Conservation (phyloP, 192 early-diverging fungal genomes). For the Rhizophlyctis rosea region DNA sequence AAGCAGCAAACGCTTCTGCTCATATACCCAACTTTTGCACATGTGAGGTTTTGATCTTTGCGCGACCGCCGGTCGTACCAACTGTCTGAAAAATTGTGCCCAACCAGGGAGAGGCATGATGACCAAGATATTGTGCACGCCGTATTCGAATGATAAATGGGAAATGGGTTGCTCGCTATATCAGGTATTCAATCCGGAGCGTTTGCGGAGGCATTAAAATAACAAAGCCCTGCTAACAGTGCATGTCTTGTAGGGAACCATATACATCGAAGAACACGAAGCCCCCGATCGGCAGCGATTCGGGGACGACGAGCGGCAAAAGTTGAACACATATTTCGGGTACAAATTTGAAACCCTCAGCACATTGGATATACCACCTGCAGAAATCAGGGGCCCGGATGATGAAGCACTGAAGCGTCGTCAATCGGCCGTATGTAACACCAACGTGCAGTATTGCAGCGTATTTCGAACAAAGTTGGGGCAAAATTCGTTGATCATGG, state of each 20-base stretch:
- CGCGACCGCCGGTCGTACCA: not conserved
- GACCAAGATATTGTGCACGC: slow-evolving; percentile 79
- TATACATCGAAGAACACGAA: slow-evolving; percentile 71
- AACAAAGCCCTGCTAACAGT: too few species aligned
- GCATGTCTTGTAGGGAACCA: slow-evolving; percentile 40
- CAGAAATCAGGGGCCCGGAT: slow-evolving; percentile 15
- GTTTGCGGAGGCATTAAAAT: too few species aligned
- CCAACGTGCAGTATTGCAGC: slow-evolving; percentile 84
- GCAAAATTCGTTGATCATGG: slow-evolving; percentile 66
- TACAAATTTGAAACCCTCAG: slow-evolving; percentile 86
- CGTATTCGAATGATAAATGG: slow-evolving; percentile 80
- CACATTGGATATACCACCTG: slow-evolving; percentile 58
- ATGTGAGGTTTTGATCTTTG: slow-evolving; percentile 19
- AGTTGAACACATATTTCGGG: slow-evolving; percentile 79
- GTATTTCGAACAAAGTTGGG: slow-evolving; percentile 80
- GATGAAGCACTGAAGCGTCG: slow-evolving; percentile 44
- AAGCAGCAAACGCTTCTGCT: not conserved
- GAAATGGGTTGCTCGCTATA: slow-evolving; percentile 72
- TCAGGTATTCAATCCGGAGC: slow-evolving; percentile 37
- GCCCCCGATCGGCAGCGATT: slow-evolving; percentile 21
- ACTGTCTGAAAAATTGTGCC: not conserved
- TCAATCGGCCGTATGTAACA: slow-evolving; percentile 58
- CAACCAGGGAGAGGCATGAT: slow-evolving; percentile 88
- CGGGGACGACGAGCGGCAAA: slow-evolving; percentile 50
- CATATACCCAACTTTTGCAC: slow-evolving; percentile 28